A percentile compares a stretch with the other conserved stretches of the same genome.
These are phyloP conservation scores for Blepharisma undulans DNA, from an alignment of 169 alveolate genomes.

Conservation along the genomic window DNA sequence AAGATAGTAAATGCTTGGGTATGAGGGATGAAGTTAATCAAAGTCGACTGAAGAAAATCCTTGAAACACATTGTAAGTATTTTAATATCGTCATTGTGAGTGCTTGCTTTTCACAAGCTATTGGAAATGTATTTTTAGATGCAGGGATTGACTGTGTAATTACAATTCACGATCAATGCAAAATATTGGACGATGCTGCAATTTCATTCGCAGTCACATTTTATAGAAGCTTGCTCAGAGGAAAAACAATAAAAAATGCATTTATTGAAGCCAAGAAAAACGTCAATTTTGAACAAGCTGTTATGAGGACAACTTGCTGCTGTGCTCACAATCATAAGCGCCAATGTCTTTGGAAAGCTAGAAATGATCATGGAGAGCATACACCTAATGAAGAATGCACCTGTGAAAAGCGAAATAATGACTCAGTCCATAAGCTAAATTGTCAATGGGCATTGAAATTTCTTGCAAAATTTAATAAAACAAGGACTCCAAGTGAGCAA, in stretches of 20 bases:
- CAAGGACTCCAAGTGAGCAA: slow-evolving; percentile 3
- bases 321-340: slow-evolving; percentile 28
- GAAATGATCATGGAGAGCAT: slow-evolving; percentile 7
- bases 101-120: slow-evolving; percentile 38
- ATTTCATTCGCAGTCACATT: slow-evolving; percentile 1
- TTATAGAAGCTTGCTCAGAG: not conserved
- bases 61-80: not conserved
- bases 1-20: not conserved
- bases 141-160: not conserved
- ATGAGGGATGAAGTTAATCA: slow-evolving; percentile 19
- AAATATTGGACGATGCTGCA: slow-evolving; percentile 30
- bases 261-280: slow-evolving; percentile 3
- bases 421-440: slow-evolving; percentile 9
- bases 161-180: slow-evolving; percentile 11
- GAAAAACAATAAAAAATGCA: not conserved
- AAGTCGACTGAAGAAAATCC: not conserved
- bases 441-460: slow-evolving; percentile 33
- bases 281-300: not conserved
- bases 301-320: slow-evolving; percentile 22
- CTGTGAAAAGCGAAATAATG: not conserved
- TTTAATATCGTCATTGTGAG: not conserved
- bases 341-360: not conserved
- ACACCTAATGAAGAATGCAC: not conserved
- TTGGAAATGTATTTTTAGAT: slow-evolving; percentile 20
- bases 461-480: not conserved